These are phyloP conservation scores for Monosporascus cannonballus DNA, from an alignment of 2,329 filamentous ascomycete species.

Conservation along the genomic window DNA sequence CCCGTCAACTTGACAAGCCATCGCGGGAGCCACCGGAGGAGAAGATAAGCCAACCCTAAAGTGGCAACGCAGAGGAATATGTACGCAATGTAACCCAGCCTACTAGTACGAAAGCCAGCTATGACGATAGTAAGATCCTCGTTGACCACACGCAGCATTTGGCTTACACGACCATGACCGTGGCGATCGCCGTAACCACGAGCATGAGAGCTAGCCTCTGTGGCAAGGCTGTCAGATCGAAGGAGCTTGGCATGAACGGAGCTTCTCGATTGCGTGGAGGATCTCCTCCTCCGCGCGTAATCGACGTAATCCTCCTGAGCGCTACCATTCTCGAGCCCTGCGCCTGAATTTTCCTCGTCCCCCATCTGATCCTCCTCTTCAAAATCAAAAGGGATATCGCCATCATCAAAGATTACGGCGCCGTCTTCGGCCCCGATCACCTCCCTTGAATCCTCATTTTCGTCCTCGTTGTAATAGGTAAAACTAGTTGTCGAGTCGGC, in stretches of 20 bases:
- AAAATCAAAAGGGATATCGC: slow-evolving; percentile 26
- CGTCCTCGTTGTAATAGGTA: slow-evolving; percentile 75
- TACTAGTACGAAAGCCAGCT: slow-evolving; percentile 80
- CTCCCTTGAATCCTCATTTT: slow-evolving; percentile 32
- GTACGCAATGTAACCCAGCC: slow-evolving; percentile 63
- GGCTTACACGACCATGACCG: slow-evolving; percentile 59
- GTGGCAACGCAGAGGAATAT: slow-evolving; percentile 64
- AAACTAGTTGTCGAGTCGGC: slow-evolving; percentile 86
- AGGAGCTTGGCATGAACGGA: slow-evolving; percentile 61
- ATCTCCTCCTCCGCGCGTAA: slow-evolving; percentile 51
- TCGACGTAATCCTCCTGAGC: slow-evolving; percentile 42
- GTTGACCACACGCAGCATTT: slow-evolving; percentile 89
- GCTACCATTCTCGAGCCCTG: slow-evolving; percentile 35
- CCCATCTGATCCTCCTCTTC: slow-evolving; percentile 15
- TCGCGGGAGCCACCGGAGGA: slow-evolving; percentile 84
- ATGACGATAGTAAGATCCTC: slow-evolving; percentile 94
- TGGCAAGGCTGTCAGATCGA: slow-evolving; percentile 63
- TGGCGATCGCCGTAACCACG: not conserved
- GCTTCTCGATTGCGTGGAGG: slow-evolving; percentile 52
- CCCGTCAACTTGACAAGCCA: slow-evolving; percentile 79
- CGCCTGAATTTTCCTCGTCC: slow-evolving; percentile 30
- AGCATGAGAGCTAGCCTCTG: slow-evolving; percentile 57
- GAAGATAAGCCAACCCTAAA: slow-evolving; percentile 71
- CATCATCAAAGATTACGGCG: slow-evolving; percentile 21
- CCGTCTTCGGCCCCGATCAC: slow-evolving; percentile 33